A percentile compares a stretch with the other conserved stretches of the same genome.
phyloP scores from a whole-genome alignment of 139 green algal genomes.

The Micromonas pusilla region DNA sequence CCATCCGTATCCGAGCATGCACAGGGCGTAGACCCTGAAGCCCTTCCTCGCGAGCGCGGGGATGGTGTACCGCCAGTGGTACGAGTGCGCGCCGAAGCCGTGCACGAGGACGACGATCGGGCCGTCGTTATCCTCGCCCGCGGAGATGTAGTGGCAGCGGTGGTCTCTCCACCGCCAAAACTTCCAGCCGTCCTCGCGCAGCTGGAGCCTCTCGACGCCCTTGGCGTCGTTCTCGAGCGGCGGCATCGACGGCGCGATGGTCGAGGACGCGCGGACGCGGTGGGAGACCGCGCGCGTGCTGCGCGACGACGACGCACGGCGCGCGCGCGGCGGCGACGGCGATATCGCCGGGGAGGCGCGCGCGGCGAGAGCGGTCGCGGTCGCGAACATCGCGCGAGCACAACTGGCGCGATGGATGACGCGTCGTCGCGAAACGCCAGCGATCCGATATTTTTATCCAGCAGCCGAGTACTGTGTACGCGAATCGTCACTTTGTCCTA shows the following conservation, averaged over 20 bases:
- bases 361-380: too few relatives aligned
- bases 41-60: slow-evolving; percentile 20
- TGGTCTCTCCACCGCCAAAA: slow-evolving; percentile 3
- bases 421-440: too few relatives aligned
- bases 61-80: slow-evolving; percentile 36
- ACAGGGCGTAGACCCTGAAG: slow-evolving; percentile 33
- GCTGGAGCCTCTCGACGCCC: slow-evolving; percentile 10
- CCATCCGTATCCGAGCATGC: slow-evolving; percentile 34
- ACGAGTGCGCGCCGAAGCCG: slow-evolving; percentile 35
- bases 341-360: too few relatives aligned
- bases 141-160: slow-evolving; percentile 26
- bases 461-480: too few relatives aligned
- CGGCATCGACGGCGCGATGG: background rate
- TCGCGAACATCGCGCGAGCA: too few relatives aligned
- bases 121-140: slow-evolving; percentile 21
- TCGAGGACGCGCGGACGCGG: background rate
- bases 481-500: too few relatives aligned
- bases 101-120: slow-evolving; percentile 35
- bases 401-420: too few relatives aligned
- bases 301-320: background rate
- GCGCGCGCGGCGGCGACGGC: too few relatives aligned
- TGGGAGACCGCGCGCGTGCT: background rate
- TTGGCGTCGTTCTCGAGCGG: slow-evolving; percentile 9
- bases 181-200: slow-evolving; percentile 6
- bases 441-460: too few relatives aligned